These are phyloP conservation scores for Cordyceps farinosa DNA, from an alignment of 2,329 filamentous ascomycete species.

Conservation along the genomic window DNA sequence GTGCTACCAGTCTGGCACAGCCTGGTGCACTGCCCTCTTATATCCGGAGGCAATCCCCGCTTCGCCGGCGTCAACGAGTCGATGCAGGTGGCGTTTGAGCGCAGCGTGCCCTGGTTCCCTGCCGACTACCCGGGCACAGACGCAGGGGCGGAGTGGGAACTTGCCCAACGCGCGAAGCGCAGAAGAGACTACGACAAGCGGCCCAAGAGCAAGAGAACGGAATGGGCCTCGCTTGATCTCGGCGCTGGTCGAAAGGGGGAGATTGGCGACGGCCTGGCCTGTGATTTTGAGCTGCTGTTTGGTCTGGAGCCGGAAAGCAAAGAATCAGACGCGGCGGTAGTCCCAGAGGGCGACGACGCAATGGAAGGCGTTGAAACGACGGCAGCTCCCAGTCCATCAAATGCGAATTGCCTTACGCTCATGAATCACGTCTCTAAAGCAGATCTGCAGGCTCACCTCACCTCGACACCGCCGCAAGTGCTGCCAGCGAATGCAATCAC, in stretches of 20 bases:
- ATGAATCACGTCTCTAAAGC: constrained; percentile 30
- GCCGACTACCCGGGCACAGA: constrained; percentile 76
- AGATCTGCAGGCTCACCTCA: constrained; percentile 22
- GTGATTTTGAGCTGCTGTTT: constrained; percentile 76
- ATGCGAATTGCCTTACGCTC: constrained; percentile 8
- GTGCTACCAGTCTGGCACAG: constrained; percentile 82
- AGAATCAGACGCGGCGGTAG: background rate
- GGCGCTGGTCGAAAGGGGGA: constrained; percentile 75
- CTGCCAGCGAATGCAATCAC: constrained; percentile 43
- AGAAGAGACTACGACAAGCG: constrained; percentile 22
- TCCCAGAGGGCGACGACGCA: constrained; percentile 3
- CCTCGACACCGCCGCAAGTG: constrained; percentile 20
- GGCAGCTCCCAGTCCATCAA: background rate
- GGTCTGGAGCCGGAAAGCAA: constrained; percentile 23
- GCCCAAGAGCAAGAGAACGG: constrained; percentile 73
- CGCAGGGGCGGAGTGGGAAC: constrained; percentile 76
- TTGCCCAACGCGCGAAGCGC: constrained; percentile 57
- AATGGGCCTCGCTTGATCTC: constrained; percentile 71
- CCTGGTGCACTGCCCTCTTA: constrained; percentile 76
- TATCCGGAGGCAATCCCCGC: constrained; percentile 72
- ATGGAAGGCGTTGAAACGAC: constrained; percentile 16
- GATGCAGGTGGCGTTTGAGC: constrained; percentile 78
- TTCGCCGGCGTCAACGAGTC: constrained; percentile 80
- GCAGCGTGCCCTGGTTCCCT: constrained; percentile 76
- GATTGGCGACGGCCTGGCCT: constrained; percentile 75